These are phyloP conservation scores for Talaromyces pinophilus DNA, from an alignment of 2,329 filamentous ascomycete species.

Conservation along the genomic window DNA sequence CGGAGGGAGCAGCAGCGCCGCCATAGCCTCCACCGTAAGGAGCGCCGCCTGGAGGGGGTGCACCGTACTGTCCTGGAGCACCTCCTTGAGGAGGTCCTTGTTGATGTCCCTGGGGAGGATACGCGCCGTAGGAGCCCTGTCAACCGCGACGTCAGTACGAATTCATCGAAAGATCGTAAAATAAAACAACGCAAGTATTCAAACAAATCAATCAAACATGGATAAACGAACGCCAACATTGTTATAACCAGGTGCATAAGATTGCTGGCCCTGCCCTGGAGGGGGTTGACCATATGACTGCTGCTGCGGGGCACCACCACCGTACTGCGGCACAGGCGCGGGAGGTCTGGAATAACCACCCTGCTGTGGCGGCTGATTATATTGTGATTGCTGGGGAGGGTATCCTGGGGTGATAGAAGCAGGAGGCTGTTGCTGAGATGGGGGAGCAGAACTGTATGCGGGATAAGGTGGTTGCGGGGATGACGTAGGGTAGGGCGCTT, in stretches of 20 bases:
- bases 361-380: slow-evolving; percentile 28
- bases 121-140: slow-evolving; percentile 22
- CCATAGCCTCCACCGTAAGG: slow-evolving; percentile 30
- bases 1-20: slow-evolving; percentile 32
- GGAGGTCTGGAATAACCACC: slow-evolving; percentile 47
- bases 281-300: slow-evolving; percentile 36
- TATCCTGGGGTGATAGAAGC: slow-evolving; percentile 39
- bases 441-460: slow-evolving; percentile 37
- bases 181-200: slow-evolving; percentile 4
- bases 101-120: slow-evolving; percentile 34
- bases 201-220: background rate
- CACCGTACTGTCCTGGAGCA: slow-evolving; percentile 27
- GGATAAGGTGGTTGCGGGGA: slow-evolving; percentile 34
- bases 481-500: slow-evolving; percentile 40
- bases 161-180: background rate
- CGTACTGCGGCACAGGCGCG: slow-evolving; percentile 43
- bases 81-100: slow-evolving; percentile 22
- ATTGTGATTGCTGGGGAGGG: slow-evolving; percentile 27
- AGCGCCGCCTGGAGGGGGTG: slow-evolving; percentile 34
- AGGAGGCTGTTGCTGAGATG: slow-evolving; percentile 34
- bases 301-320: slow-evolving; percentile 34
- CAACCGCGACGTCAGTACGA: background rate
- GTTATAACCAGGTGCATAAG: slow-evolving; percentile 33
- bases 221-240: slow-evolving; percentile 27
- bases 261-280: slow-evolving; percentile 28